phyloP scores from a whole-genome alignment of 192 early-diverging fungal genomes.

The Rhizophlyctis rosea region DNA sequence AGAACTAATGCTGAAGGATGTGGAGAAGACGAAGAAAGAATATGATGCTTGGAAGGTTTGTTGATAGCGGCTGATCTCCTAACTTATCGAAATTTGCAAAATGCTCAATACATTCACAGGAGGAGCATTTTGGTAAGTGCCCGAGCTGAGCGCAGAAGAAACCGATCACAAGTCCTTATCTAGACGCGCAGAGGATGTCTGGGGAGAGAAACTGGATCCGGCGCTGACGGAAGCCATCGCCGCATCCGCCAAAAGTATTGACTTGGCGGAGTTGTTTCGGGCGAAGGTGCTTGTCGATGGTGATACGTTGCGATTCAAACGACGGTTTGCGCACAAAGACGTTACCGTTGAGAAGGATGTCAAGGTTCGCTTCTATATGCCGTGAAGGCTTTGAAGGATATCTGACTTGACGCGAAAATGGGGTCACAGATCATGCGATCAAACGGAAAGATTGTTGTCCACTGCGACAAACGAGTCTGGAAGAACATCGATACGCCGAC shows the following conservation, averaged over 20 bases:
- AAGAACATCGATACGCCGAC: conserved; percentile 6
- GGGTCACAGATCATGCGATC: background rate
- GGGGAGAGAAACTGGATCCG: conserved; percentile 20
- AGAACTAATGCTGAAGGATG: conserved; percentile 7
- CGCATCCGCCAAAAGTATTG: conserved; percentile 5
- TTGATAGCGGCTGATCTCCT: background rate
- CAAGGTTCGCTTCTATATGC: conserved; percentile 1
- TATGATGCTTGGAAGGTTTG: conserved; percentile 20
- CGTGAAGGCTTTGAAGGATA: background rate
- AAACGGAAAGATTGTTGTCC: background rate
- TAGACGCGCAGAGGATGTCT: no score
- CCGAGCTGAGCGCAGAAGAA: no score
- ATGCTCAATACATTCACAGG: background rate
- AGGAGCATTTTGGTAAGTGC: conserved; percentile 12
- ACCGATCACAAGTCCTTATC: no score
- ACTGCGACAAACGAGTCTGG: background rate
- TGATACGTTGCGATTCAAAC: conserved; percentile 5
- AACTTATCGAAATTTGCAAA: background rate
- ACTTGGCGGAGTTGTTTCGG: background rate
- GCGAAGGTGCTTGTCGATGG: background rate
- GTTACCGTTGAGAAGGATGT: conserved; percentile 13
- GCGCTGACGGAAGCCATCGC: conserved; percentile 1
- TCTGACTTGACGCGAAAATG: no score
- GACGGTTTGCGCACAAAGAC: conserved; percentile 2
- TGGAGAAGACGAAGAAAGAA: conserved; percentile 6